Evolutionary conservation across 2,329 filamentous ascomycete species (phyloP).

Genomic region (Exophiala oligosperma): DNA sequence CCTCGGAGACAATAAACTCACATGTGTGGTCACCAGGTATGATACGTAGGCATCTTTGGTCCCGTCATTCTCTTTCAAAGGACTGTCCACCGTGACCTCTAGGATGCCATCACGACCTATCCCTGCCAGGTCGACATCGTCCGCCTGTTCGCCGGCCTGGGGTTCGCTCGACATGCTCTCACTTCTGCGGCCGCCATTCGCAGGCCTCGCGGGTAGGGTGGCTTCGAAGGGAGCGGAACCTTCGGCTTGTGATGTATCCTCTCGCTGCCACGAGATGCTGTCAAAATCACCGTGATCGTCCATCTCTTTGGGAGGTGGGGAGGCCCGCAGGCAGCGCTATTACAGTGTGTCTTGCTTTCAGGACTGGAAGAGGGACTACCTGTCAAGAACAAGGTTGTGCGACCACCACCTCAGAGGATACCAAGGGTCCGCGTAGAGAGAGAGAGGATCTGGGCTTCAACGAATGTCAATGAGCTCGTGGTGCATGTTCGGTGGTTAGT

Average conservation of each 20-base stretch:
- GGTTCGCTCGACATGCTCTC: constrained; percentile 46
- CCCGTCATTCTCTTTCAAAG: constrained; percentile 93
- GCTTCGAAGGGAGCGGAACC: constrained; percentile 34
- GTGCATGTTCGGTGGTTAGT: background rate
- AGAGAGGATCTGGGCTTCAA: background rate
- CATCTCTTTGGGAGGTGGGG: constrained; percentile 32
- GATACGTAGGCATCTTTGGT: constrained; percentile 97
- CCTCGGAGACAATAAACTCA: constrained; percentile 44
- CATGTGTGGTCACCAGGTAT: constrained; percentile 88
- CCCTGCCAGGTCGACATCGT: constrained; percentile 60
- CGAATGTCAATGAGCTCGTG: background rate
- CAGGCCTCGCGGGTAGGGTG: constrained; percentile 33
- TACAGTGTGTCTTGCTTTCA: background rate
- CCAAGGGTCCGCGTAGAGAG: background rate
- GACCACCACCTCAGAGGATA: no score
- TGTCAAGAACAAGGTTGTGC: no score
- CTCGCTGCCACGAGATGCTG: constrained; percentile 75
- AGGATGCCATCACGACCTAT: constrained; percentile 71
- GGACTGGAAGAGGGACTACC: background rate
- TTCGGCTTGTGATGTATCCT: constrained; percentile 50
- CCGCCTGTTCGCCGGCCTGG: constrained; percentile 52
- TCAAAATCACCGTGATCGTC: constrained; percentile 70
- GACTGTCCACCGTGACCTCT: constrained; percentile 78
- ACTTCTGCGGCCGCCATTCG: constrained; percentile 47
- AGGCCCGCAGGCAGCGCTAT: constrained; percentile 13